A percentile compares a stretch with the other conserved stretches of the same genome.
Evolutionary conservation across 352 stramenopile genomes (phyloP).

Genomic region (Globisporangium abappressorium): DNA sequence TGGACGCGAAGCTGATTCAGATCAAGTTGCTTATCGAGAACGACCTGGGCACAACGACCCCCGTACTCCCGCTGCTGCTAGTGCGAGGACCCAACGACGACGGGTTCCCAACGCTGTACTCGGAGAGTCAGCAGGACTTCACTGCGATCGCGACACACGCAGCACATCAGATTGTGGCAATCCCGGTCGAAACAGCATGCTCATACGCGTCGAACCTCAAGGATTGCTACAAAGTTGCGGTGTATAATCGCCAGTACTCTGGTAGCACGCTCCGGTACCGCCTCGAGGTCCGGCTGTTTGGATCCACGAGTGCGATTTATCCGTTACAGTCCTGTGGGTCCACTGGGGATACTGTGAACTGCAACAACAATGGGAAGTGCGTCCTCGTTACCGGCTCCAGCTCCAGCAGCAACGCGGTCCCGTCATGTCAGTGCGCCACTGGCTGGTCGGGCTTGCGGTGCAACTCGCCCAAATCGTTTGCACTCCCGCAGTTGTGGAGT

Average conservation of each 20-base stretch:
- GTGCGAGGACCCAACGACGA: constrained; percentile 44
- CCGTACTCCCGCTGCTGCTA: constrained; percentile 52
- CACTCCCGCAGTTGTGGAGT: constrained; percentile 53
- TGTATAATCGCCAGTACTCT: constrained; percentile 64
- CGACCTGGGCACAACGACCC: constrained; percentile 34
- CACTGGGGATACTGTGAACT: constrained; percentile 31
- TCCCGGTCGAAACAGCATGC: constrained; percentile 46
- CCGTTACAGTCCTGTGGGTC: constrained; percentile 20
- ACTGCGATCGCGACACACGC: constrained; percentile 24
- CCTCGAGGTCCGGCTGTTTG: constrained; percentile 40
- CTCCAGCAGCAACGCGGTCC: constrained; percentile 5
- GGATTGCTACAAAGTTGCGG: constrained; percentile 70
- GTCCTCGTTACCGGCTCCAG: constrained; percentile 23
- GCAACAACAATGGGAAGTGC: constrained; percentile 52
- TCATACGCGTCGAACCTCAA: constrained; percentile 27
- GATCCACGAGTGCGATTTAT: constrained; percentile 22
- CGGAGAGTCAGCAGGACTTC: constrained; percentile 52
- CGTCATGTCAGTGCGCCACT: constrained; percentile 49
- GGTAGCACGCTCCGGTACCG: constrained; percentile 40
- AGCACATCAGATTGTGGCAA: constrained; percentile 31
- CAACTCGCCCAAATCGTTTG: constrained; percentile 55
- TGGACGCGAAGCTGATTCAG: constrained; percentile 34
- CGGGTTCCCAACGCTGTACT: constrained; percentile 51
- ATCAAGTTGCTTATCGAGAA: constrained; percentile 50
- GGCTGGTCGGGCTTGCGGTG: constrained; percentile 64